Evolutionary conservation across 1,284 basidiomycete species (phyloP), one percentile per base, ranked within the genome.

Genomic region (Schizopora paradoxa): DNA sequence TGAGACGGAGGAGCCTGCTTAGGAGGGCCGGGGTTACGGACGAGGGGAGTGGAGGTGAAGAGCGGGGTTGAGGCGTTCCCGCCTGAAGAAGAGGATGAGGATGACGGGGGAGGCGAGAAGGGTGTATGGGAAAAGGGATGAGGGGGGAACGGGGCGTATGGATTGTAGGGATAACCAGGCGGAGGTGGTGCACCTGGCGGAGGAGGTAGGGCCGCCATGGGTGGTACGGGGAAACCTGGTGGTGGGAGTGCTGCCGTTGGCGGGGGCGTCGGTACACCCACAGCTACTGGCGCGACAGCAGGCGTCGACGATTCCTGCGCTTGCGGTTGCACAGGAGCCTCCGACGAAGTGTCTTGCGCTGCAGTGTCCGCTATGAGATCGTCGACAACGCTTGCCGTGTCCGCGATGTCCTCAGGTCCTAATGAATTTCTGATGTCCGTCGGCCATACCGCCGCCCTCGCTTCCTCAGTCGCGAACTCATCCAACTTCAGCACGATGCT

Each of bases 181-280:
- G 66, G 55, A 49, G 70, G 62, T 3, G 73, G 64, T 3, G 68
- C 62, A 51, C 70, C 71, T n/a, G 73, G 68, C 55, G 70, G 75
- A 8, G 49, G 52, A 11, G 54, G 49, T 26, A 19, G 16, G 11
- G 33, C 22, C n/a, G n/a, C n/a, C n/a, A n/a, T n/a, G n/a, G n/a
- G n/a, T n/a, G n/a, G n/a, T n/a, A n/a, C 23, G 31, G 29, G 14
- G 22, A 42, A 10, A 13, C 11, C 43, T 41, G 44, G 41, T 19
- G 27, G 31, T 34, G 45, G 19, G 21, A 47, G 38, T 10, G 47
- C 27, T 16, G 48, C 31, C 18, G 47, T 25, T n/a, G 40, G 28
- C 19, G 46, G 49, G 8, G 35, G 16, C 13, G 45, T 40, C 5
- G 46, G 43, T 8, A 42, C 31, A 6, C 41, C 35, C 19, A 21